Evolutionary conservation across 179 eudicot genomes (phyloP), one percentile per base, ranked within the genome.

Genomic region (Carnegiea gigantea): DNA sequence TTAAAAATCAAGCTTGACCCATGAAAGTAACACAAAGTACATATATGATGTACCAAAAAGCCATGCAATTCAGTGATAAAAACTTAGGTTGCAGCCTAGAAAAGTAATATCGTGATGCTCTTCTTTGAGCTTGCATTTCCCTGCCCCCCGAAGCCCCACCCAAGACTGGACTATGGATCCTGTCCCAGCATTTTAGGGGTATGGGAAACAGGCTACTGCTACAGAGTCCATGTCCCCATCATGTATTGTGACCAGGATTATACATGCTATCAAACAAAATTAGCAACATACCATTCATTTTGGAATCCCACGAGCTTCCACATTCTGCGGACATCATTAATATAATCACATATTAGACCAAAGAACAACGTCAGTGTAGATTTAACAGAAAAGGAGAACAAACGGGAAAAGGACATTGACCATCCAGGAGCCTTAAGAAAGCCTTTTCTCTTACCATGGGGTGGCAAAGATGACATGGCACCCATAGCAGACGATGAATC

Each of bases 361-460:
- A 33, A 33, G 43, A 30, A 70, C 30, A 7, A 68, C 17, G 21
- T 15, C 20, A 54, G 62, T 40, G 44, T 0, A 40, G 44, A 40
- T 5, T 54, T 14, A 54, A 17, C 4, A 26, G 18, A 26, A 65
- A 26, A 65, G 14, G 15, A 15, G 71, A 65, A 65, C 20, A 62
- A 24, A 62, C 11, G 30, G 6, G 24, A 30, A 68, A 11, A 70
- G 12, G 73, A 36, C 73, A 70, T 5, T 70, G 15, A 36, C 4
- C 20, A 70, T 70, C 38, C 36, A 65, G 15, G 15, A 70, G 46
- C 46, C 46, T 18, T 1, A 33, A 36, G 73, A 70, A 70, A 70
- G 72, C 73, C 70, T 23, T 70, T 2, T 84, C 43, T 65, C 84
- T 89, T 82, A 96, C 97, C 95, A 67, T 88, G 83, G 78, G 88